These are phyloP conservation scores for Xylaria multiplex DNA, from an alignment of 2,329 filamentous ascomycete species.

Conservation along the genomic window DNA sequence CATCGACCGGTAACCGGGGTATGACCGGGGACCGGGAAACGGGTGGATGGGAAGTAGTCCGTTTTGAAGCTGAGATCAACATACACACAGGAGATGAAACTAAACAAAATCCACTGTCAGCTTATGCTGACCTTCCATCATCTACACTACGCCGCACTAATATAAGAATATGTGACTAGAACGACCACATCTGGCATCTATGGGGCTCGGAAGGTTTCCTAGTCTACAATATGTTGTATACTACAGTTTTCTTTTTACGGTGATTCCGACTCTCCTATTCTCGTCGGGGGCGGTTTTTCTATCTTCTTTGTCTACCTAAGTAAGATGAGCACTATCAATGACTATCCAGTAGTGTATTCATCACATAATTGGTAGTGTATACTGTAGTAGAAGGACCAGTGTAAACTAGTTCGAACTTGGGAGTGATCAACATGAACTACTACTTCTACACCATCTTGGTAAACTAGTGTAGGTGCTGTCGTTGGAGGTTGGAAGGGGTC, in stretches of 20 bases:
- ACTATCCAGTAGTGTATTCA: too few species aligned
- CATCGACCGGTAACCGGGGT: background rate
- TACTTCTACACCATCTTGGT: too few species aligned
- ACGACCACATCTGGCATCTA: background rate
- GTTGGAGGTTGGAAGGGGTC: background rate
- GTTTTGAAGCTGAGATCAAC: slow-evolving; percentile 22
- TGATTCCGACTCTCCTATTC: slow-evolving; percentile 1
- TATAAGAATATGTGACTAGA: slow-evolving; percentile 11
- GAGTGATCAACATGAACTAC: slow-evolving; percentile 14
- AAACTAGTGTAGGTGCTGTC: too few species aligned
- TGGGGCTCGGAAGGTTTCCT: slow-evolving; percentile 19
- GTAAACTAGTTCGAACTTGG: slow-evolving; percentile 7
- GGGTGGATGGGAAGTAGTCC: slow-evolving; percentile 1
- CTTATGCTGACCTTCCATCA: background rate
- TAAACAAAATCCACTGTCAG: slow-evolving; percentile 6
- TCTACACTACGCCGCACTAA: too few species aligned
- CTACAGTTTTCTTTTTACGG: background rate
- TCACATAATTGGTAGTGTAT: background rate
- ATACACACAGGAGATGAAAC: slow-evolving; percentile 21
- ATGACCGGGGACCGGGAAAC: slow-evolving; percentile 2
- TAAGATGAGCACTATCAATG: too few species aligned
- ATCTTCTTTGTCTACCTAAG: background rate
- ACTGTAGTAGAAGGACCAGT: background rate
- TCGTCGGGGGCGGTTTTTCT: background rate
- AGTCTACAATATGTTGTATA: background rate